Evolutionary conservation across 495 filamentous ascomycete genomes (phyloP).

Genomic region (Thermochaetoides thermophila): DNA sequence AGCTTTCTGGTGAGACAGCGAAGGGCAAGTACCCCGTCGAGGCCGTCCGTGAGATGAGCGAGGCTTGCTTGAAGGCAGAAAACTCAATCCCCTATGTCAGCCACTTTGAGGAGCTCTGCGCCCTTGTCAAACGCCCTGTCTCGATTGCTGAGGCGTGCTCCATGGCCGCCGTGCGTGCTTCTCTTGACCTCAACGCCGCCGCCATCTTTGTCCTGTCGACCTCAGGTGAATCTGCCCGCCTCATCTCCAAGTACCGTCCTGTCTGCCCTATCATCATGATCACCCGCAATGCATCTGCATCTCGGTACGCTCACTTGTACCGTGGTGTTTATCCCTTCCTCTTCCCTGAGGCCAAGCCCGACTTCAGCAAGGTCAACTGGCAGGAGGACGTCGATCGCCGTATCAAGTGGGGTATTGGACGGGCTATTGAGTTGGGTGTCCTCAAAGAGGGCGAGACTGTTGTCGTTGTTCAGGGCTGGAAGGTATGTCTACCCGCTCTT

Average conservation of each 20-base stretch:
- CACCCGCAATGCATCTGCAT: constrained; percentile 67
- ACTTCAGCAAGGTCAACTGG: constrained; percentile 80
- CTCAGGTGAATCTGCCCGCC: constrained; percentile 75
- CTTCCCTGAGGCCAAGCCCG: constrained; percentile 83
- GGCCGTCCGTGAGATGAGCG: constrained; percentile 93
- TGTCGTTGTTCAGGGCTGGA: constrained; percentile 93
- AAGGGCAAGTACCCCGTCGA: constrained; percentile 91
- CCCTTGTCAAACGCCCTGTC: constrained; percentile 63
- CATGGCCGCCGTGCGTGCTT: constrained; percentile 89
- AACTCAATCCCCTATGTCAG: constrained; percentile 91
- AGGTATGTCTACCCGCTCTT: constrained; percentile 9
- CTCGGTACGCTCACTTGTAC: constrained; percentile 87
- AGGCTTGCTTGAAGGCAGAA: constrained; percentile 90
- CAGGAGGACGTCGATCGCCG: constrained; percentile 96
- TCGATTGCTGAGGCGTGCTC: constrained; percentile 80
- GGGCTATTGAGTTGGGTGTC: constrained; percentile 72
- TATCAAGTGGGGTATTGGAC: constrained; percentile 83
- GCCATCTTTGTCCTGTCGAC: constrained; percentile 92
- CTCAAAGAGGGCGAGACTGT: constrained; percentile 71
- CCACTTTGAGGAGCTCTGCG: constrained; percentile 88
- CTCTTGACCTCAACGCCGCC: constrained; percentile 86
- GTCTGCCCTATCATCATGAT: constrained; percentile 99
- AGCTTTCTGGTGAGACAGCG: constrained; percentile 88
- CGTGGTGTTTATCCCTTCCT: constrained; percentile 95
- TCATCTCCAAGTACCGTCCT: constrained; percentile 94